Base-by-base conservation (phyloP, 2,329 filamentous ascomycete genomes). In the Tolypocladium album region DNA sequence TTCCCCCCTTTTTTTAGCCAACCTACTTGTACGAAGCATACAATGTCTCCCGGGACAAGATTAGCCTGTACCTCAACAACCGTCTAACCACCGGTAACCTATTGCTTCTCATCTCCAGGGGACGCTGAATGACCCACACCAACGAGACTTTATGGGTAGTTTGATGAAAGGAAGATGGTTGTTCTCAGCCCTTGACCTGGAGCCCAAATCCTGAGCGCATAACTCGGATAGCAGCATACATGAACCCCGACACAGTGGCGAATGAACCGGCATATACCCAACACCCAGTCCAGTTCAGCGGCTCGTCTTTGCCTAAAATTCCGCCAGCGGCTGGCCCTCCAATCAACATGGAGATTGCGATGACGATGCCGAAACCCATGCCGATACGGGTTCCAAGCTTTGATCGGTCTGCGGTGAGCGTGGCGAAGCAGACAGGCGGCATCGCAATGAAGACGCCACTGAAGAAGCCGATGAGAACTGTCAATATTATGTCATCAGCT, bases 381-480 rank as follows among this genome's bases (percentile, higher is more conserved):
- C 77, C 76, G 20, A 78, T 73, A 7, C 77, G 67, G 2, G 74
- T 77, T 5, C 78, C 78, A 15, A 79, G 67, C 59, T 70, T 74
- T 22, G 67, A 65, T 62, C 74, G 74, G 63, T 79, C 70, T n/a
- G 65, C 59, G 0, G 75, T 78, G 20, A 80, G 64, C 2, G 62
- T 65, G 7, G 70, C 69, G 57, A 79, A 73, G 53, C 70, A 68
- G 1, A 75, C 70, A 0, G 75, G 72, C 6, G 75, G 74, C 39
- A 79, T 65, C 0, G 75, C 69, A 55, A 78, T 71, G 65, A 78
- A 71, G 47, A 74, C 73, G 50, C 77, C 78, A 27, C 69, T 72
- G 64, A 76, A 75, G 66, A 78, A 76, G 22, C 76, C 77, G 59
- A 70, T 71, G 47, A 77, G 63, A 6, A 77, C 59, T 1, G 72